A percentile compares a stretch with the other conserved stretches of the same genome.
phyloP scores from a whole-genome alignment of 495 filamentous ascomycete species.

The Podospora pseudocomata region DNA sequence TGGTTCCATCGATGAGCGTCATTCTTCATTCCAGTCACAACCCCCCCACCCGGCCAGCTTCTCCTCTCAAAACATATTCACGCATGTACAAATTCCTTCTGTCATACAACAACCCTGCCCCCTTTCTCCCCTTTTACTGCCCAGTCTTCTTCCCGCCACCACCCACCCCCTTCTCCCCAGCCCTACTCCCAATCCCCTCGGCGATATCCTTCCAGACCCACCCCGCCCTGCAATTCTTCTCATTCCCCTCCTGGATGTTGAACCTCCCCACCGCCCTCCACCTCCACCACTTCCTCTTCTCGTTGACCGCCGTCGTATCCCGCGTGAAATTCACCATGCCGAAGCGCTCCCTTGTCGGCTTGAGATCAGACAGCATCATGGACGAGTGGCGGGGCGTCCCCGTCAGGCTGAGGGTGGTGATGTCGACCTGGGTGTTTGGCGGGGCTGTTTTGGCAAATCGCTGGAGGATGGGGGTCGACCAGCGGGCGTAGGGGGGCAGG shows the following conservation, averaged over 20 bases:
- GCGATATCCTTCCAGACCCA: slow-evolving; percentile 34
- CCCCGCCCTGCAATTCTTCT: slow-evolving; percentile 19
- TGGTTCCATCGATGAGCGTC: too few relatives aligned
- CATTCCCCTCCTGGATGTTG: slow-evolving; percentile 25
- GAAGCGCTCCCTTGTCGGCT: slow-evolving; percentile 33
- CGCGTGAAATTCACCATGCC: slow-evolving; percentile 53
- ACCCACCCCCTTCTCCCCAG: neutral
- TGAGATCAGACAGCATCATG: slow-evolving; percentile 50
- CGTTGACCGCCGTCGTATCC: slow-evolving; percentile 31
- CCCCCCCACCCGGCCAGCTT: too few relatives aligned
- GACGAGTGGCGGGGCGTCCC: slow-evolving; percentile 51
- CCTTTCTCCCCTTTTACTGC: neutral
- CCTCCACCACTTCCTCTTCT: slow-evolving; percentile 34
- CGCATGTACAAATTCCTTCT: too few relatives aligned
- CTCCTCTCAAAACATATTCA: too few relatives aligned
- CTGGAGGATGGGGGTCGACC: slow-evolving; percentile 61
- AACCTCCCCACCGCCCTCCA: slow-evolving; percentile 37
- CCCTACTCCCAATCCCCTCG: slow-evolving; percentile 16
- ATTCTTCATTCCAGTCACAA: too few relatives aligned
- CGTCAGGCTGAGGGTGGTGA: slow-evolving; percentile 67
- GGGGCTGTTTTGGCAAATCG: slow-evolving; percentile 62
- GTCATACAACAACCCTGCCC: too few relatives aligned
- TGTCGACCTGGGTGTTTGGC: slow-evolving; percentile 57
- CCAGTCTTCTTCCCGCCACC: neutral
- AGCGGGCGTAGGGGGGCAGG: slow-evolving; percentile 65